These are phyloP conservation scores for Lodderomyces pseudojiufengensis DNA, from an alignment of 1,139 yeast genomes.

Conservation along the genomic window DNA sequence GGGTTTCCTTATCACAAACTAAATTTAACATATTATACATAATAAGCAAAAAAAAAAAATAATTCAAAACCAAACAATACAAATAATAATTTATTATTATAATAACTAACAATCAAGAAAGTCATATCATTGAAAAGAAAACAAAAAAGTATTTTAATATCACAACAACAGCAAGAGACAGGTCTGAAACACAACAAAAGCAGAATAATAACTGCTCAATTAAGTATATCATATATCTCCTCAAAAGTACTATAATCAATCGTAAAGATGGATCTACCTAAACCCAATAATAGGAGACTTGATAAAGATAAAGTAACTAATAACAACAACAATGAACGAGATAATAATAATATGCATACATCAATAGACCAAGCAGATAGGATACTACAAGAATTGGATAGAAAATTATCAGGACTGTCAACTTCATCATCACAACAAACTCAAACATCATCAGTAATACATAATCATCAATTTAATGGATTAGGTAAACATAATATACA, in stretches of 20 bases:
- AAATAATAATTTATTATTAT: too few relatives aligned
- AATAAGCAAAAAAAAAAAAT: too few relatives aligned
- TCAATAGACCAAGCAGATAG: conserved; percentile 23
- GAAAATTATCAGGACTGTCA: conserved; percentile 28
- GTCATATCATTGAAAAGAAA: too few relatives aligned
- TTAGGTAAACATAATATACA: conserved; percentile 30
- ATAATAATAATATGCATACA: neutral
- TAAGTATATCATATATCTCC: too few relatives aligned
- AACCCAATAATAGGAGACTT: too few relatives aligned
- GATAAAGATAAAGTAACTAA: neutral
- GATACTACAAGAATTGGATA: conserved; percentile 26
- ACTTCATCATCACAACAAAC: conserved; percentile 17
- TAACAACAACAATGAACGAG: neutral
- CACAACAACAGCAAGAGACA: neutral
- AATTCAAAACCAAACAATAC: too few relatives aligned
- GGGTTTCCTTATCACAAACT: too few relatives aligned
- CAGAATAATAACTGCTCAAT: neutral
- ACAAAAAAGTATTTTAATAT: neutral
- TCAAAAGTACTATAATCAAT: neutral
- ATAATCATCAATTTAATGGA: conserved; percentile 26
- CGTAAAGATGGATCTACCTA: too few relatives aligned
- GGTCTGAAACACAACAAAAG: neutral
- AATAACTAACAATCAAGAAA: too few relatives aligned
- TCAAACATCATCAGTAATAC: conserved; percentile 28
- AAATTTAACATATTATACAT: too few relatives aligned